A percentile compares a stretch with the other conserved stretches of the same genome.
Conservation (phyloP, 2,329 filamentous ascomycete species). For the Pseudocercospora pini-densiflorae region DNA sequence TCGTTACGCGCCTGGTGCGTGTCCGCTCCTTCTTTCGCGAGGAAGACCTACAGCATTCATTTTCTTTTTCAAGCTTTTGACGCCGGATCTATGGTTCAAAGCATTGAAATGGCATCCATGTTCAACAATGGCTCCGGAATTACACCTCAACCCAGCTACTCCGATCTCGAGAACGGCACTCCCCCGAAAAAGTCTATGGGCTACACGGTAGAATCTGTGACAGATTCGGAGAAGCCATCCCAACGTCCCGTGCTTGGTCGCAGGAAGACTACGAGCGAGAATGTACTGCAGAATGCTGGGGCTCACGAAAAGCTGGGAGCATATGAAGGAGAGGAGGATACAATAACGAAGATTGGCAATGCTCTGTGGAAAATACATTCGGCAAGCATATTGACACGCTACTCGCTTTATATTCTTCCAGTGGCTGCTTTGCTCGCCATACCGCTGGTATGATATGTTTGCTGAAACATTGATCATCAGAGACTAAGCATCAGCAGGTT, state of each 20-base stretch:
- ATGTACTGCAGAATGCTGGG: constrained; percentile 13
- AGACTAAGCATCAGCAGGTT: not conserved
- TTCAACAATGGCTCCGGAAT: not conserved
- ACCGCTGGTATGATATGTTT: constrained; percentile 55
- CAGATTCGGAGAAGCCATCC: constrained; percentile 16
- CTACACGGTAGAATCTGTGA: constrained; percentile 23
- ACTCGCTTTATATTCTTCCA: constrained; percentile 70
- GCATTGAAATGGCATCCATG: constrained; percentile 4
- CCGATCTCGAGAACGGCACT: constrained; percentile 26
- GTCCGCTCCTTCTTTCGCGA: not conserved
- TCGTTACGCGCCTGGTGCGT: constrained; percentile 8
- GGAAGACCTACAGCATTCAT: not conserved
- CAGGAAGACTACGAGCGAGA: constrained; percentile 26
- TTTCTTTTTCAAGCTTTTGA: not conserved
- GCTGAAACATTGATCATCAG: not conserved
- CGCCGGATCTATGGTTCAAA: not conserved
- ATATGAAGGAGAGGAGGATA: constrained; percentile 51
- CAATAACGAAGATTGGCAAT: constrained; percentile 68
- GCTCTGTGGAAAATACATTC: constrained; percentile 68
- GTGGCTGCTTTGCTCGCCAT: constrained; percentile 65
- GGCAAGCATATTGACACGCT: constrained; percentile 67
- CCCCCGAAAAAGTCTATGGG: constrained; percentile 17
- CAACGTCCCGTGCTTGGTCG: constrained; percentile 28
- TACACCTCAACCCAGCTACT: constrained; percentile 7
- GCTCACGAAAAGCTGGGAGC: constrained; percentile 13